Base-by-base conservation (phyloP, 352 stramenopile genomes). In the Globisporangium uncinulatum region DNA sequence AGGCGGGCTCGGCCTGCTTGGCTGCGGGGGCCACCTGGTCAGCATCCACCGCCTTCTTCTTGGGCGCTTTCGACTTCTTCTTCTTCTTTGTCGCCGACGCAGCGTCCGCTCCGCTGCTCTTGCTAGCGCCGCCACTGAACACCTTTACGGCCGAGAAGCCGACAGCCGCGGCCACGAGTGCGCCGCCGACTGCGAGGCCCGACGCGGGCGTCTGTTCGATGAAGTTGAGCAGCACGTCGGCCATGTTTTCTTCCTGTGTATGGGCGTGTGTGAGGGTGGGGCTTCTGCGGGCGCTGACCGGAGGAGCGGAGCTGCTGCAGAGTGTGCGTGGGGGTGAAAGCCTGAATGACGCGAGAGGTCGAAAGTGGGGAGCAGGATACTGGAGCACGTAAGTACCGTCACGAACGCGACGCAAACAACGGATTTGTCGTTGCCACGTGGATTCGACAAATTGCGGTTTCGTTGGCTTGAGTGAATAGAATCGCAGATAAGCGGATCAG, bases 71-170 rank as follows among this genome's bases (percentile, higher is more conserved):
- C 53, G 60, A 65, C 70, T 91, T 88, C 67, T 81, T 86, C 63
- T 66, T 79, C 56, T 78, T 82, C 66, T 83, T 85, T 54, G 82
- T 79, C 65, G 75, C 76, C 15, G 67, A 29, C 17, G 64, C 73
- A 15, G 34, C 54, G 10, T 60, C 20, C 24, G 71, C 57, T 11
- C 65, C n/a, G 7, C 57, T 53, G 21, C 65, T 56, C 54, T 80
- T 77, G 53, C 66, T 54, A 54, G 80, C 77, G 53, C 62, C 65
- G 42, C 75, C 65, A 51, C 73, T 54, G 24, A 92, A 50, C 42
- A 73, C 81, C 70, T 92, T 92, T 17, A 75, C 79, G 31, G 81
- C 81, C 17, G 74, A 79, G 59, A 89, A 73, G 15, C 79, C 79
- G 52, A 92, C 75, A 10, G 81, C 81, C 8, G 77, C 79, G 0